Percentiles rank a stretch among this genome's conserved stretches.
Conservation (phyloP, 495 filamentous ascomycete genomes). For the Trichocladium antarcticum region DNA sequence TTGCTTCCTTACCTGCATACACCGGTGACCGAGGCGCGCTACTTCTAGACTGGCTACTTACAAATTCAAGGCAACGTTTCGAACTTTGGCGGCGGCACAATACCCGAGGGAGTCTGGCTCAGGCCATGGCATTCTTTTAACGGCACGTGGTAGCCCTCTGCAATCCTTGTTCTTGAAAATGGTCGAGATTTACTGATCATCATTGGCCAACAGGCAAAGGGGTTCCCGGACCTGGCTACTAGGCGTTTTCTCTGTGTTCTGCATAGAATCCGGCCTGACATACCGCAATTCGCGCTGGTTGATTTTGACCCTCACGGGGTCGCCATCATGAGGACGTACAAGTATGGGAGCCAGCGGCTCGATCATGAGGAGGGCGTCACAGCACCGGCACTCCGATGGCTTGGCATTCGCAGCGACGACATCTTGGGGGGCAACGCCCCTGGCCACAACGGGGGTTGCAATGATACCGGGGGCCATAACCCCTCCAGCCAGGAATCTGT, state of each 20-base stretch:
- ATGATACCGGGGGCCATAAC: slow-evolving; percentile 6
- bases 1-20: too few species aligned
- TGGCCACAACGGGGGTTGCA: neutral
- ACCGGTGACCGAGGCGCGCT: too few species aligned
- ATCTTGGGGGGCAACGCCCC: slow-evolving; percentile 22
- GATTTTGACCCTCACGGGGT: slow-evolving; percentile 87
- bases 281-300: slow-evolving; percentile 56
- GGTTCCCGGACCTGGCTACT: slow-evolving; percentile 81
- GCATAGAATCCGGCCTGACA: slow-evolving; percentile 22
- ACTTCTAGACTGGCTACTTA: slow-evolving; percentile 7
- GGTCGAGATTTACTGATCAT: neutral
- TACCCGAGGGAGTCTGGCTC: slow-evolving; percentile 12
- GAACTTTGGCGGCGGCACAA: slow-evolving; percentile 29
- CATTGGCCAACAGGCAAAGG: slow-evolving; percentile 59
- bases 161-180: neutral
- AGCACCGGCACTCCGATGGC: slow-evolving; percentile 53
- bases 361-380: slow-evolving; percentile 54
- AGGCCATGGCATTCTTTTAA: slow-evolving; percentile 26
- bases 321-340: slow-evolving; percentile 77
- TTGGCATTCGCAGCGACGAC: slow-evolving; percentile 60
- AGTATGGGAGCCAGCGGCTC: slow-evolving; percentile 64
- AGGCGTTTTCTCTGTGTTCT: slow-evolving; percentile 54
- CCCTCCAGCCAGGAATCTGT: slow-evolving; percentile 15
- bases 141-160: too few species aligned
- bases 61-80: slow-evolving; percentile 60